Percentiles rank a stretch among this genome's conserved stretches.
phyloP scores from a whole-genome alignment of 495 filamentous ascomycete species.

The Aspergillus saccharolyticus region DNA sequence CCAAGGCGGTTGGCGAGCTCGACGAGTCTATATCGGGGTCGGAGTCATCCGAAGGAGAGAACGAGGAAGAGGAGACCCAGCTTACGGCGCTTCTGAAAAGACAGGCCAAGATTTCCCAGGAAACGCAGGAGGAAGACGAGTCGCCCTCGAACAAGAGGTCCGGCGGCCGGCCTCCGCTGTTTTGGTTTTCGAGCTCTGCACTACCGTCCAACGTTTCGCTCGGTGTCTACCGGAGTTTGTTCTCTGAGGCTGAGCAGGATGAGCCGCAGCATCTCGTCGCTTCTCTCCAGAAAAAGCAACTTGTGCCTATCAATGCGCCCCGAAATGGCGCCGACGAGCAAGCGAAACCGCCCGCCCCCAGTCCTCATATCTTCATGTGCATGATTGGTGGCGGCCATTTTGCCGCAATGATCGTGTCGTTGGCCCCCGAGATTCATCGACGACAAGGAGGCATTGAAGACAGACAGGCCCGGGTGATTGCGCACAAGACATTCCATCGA shows the following conservation, averaged over 20 bases:
- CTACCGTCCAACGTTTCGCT: conserved; percentile 74
- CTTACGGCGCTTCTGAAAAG: conserved; percentile 72
- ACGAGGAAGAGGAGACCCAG: conserved; percentile 52
- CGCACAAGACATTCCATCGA: conserved; percentile 95
- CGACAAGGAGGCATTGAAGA: conserved; percentile 65
- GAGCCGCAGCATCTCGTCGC: conserved; percentile 56
- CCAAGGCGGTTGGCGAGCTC: conserved; percentile 72
- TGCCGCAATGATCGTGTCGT: conserved; percentile 88
- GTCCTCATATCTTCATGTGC: conserved; percentile 86
- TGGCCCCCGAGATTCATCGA: conserved; percentile 74
- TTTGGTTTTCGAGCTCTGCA: conserved; percentile 77
- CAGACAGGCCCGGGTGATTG: conserved; percentile 76
- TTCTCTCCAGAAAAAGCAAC: conserved; percentile 66
- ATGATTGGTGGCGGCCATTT: conserved; percentile 99
- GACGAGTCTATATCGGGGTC: conserved; percentile 91
- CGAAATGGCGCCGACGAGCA: conserved; percentile 41
- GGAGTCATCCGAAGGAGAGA: conserved; percentile 53
- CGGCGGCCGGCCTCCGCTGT: conserved; percentile 64
- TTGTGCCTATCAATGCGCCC: conserved; percentile 55
- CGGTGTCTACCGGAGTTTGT: conserved; percentile 81
- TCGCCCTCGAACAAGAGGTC: conserved; percentile 46
- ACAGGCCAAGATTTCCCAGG: conserved; percentile 65
- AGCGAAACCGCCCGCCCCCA: conserved; percentile 49
- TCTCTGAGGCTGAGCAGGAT: conserved; percentile 65
- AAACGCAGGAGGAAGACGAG: conserved; percentile 48